Evolutionary conservation across 1,284 basidiomycete species (phyloP).

Genomic region (Cryptococcus floricola): DNA sequence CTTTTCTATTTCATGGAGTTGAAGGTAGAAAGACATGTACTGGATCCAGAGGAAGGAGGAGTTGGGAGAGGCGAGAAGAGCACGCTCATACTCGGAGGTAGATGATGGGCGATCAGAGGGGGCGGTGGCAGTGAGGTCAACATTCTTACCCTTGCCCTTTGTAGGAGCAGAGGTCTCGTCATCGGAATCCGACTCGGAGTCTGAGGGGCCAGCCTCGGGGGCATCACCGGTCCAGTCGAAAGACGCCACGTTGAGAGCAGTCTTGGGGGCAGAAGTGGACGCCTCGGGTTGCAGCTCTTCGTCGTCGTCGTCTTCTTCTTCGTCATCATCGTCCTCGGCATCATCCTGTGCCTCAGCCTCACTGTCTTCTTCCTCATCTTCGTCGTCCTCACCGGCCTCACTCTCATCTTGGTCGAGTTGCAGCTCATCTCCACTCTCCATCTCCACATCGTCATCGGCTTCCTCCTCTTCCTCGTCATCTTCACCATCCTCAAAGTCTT

Average conservation of each 20-base stretch:
- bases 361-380: slow-evolving; percentile 23
- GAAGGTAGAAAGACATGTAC: slow-evolving; percentile 98
- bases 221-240: slow-evolving; percentile 55
- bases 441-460: slow-evolving; percentile 47
- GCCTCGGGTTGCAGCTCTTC: slow-evolving; percentile 15
- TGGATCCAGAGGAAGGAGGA: slow-evolving; percentile 98
- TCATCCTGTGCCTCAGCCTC: slow-evolving; percentile 27
- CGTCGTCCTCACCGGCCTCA: slow-evolving; percentile 10
- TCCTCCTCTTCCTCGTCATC: slow-evolving; percentile 47
- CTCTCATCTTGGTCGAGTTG: slow-evolving; percentile 14
- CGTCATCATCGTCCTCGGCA: slow-evolving; percentile 9
- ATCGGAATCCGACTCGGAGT: slow-evolving; percentile 22
- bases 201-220: slow-evolving; percentile 12
- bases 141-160: slow-evolving; percentile 21
- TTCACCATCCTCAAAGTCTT: slow-evolving; percentile 35
- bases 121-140: slow-evolving; percentile 77
- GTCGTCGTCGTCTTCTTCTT: slow-evolving; percentile 12
- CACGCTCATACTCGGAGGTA: slow-evolving; percentile 87
- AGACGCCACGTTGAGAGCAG: slow-evolving; percentile 50
- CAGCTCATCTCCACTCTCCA: slow-evolving; percentile 18
- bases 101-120: slow-evolving; percentile 83
- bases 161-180: slow-evolving; percentile 10
- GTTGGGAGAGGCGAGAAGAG: slow-evolving; percentile 91
- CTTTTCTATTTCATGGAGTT: slow-evolving; percentile 91
- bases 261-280: slow-evolving; percentile 25